Evolutionary conservation across 2,329 filamentous ascomycete genomes (phyloP).

Genomic region (Tolypocladium guangdongense): DNA sequence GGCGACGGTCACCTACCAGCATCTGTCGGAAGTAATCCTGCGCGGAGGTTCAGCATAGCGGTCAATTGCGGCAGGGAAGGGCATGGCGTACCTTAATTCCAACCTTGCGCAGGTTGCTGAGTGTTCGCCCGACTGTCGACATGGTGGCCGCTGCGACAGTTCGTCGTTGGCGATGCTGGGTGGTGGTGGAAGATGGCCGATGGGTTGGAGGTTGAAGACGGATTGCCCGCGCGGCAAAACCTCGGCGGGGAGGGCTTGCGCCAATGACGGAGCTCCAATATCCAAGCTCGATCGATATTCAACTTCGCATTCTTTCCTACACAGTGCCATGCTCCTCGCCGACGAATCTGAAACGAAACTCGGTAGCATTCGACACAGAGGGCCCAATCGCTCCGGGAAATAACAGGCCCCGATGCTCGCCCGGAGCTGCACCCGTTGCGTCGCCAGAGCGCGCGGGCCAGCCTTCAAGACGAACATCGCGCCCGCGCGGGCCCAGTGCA

Average conservation of each 20-base stretch:
- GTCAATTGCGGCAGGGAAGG: not conserved
- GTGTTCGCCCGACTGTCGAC: conserved; percentile 82
- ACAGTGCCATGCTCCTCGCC: not conserved
- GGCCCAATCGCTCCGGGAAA: not conserved
- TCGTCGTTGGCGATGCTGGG: conserved; percentile 5
- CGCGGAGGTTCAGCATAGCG: conserved; percentile 7
- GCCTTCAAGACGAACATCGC: conserved; percentile 2
- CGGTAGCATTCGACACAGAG: not conserved
- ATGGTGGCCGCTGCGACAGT: conserved; percentile 42
- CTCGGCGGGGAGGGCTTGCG: conserved; percentile 10
- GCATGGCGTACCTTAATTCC: conserved; percentile 64
- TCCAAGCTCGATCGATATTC: not conserved
- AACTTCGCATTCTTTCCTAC: not conserved
- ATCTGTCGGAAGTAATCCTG: conserved; percentile 89
- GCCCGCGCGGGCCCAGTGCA: conserved; percentile 23
- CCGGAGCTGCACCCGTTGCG: conserved; percentile 22
- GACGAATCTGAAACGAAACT: not conserved
- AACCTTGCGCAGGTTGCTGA: conserved; percentile 77
- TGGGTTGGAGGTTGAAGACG: conserved; percentile 7
- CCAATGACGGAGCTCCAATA: not conserved
- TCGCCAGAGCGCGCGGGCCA: conserved; percentile 10
- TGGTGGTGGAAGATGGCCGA: conserved; percentile 3
- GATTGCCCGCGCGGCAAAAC: conserved; percentile 15
- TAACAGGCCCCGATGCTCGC: conserved; percentile 18
- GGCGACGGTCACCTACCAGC: conserved; percentile 55